phyloP scores from a whole-genome alignment of 768 basidiomycete genomes.

The Ephemerocybe angulata region DNA sequence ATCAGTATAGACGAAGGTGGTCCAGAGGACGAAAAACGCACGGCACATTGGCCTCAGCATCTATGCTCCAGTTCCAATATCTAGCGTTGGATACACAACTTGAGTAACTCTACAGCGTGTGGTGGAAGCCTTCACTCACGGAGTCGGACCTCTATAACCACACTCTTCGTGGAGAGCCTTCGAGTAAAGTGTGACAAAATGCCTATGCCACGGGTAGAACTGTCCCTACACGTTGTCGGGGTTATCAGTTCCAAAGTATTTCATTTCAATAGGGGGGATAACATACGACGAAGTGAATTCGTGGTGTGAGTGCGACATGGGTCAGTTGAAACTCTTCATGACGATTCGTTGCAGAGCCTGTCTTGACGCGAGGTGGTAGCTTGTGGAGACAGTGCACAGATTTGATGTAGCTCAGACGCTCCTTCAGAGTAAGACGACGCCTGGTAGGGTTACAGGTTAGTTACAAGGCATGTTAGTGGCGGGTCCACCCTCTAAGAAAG shows the following conservation, averaged over 20 bases:
- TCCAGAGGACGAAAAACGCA: no score
- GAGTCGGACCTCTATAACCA: constrained; percentile 21
- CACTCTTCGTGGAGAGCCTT: constrained; percentile 21
- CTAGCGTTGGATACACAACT: neutral
- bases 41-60: no score
- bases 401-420: neutral
- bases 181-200: constrained; percentile 19
- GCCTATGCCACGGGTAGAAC: constrained; percentile 26
- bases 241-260: neutral
- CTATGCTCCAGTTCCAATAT: no score
- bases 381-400: neutral
- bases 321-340: constrained; percentile 5
- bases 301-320: neutral
- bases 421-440: neutral
- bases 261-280: neutral
- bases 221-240: constrained; percentile 15
- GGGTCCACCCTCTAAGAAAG: no score
- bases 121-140: constrained; percentile 14
- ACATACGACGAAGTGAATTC: neutral
- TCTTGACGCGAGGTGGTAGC: neutral
- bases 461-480: no score
- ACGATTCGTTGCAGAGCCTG: neutral
- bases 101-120: no score
- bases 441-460: no score
- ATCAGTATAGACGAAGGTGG: neutral